Percentiles rank a stretch among this genome's conserved stretches.
These are phyloP conservation scores for Aspergillus sp. DNA, from an alignment of 2,329 filamentous ascomycete genomes.

Conservation along the genomic window DNA sequence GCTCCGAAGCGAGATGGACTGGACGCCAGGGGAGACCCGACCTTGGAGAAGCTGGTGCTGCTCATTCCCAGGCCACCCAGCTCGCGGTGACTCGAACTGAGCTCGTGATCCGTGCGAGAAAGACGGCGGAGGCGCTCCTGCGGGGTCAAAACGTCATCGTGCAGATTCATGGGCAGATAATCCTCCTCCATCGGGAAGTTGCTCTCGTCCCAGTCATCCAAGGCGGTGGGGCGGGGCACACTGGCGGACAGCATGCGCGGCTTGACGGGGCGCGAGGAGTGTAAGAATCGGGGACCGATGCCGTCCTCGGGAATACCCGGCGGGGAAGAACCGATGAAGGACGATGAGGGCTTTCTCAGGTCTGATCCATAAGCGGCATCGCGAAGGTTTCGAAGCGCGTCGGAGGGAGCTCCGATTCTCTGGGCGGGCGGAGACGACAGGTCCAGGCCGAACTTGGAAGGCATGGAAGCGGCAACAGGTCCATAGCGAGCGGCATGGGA, in stretches of 20 bases:
- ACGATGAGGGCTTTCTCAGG: slow-evolving; percentile 57
- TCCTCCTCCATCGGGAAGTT: slow-evolving; percentile 84
- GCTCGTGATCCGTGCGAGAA: slow-evolving; percentile 57
- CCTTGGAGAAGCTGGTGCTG: slow-evolving; percentile 47
- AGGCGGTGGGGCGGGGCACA: slow-evolving; percentile 51
- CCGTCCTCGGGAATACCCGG: slow-evolving; percentile 65
- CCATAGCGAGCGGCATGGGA: slow-evolving; percentile 88
- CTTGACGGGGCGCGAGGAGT: slow-evolving; percentile 64
- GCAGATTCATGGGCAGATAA: slow-evolving; percentile 71
- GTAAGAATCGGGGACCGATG: slow-evolving; percentile 62
- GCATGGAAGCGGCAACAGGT: slow-evolving; percentile 87
- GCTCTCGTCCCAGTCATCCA: slow-evolving; percentile 60
- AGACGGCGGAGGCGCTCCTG: slow-evolving; percentile 60
- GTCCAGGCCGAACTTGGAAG: slow-evolving; percentile 85
- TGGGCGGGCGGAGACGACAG: slow-evolving; percentile 69
- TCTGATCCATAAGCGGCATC: slow-evolving; percentile 70
- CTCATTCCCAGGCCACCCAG: slow-evolving; percentile 52
- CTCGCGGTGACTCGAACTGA: slow-evolving; percentile 47
- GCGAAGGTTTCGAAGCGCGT: slow-evolving; percentile 59
- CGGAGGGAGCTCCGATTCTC: slow-evolving; percentile 63
- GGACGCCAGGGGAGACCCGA: slow-evolving; percentile 57
- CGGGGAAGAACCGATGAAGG: slow-evolving; percentile 55
- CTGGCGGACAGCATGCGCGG: slow-evolving; percentile 61
- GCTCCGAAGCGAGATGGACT: slow-evolving; percentile 64
- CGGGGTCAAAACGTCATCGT: slow-evolving; percentile 63